phyloP scores from a whole-genome alignment of 2,329 filamentous ascomycete species.

The Trichoderma sp. region DNA sequence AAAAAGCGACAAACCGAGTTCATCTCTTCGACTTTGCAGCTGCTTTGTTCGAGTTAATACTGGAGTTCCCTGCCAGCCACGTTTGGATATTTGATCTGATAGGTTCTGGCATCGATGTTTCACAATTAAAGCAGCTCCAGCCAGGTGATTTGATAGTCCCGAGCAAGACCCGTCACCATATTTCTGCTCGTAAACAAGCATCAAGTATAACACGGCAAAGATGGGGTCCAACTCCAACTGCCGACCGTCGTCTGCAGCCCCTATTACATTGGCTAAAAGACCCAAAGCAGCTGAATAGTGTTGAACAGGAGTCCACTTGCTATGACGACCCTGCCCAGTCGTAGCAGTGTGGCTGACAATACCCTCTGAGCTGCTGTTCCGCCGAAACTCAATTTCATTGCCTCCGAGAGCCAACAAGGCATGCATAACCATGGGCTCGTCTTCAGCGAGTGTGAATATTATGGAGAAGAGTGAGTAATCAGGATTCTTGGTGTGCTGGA shows the following conservation, averaged over 20 bases:
- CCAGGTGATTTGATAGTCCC: constrained; percentile 40
- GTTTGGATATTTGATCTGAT: constrained; percentile 4
- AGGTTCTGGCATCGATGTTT: constrained; percentile 35
- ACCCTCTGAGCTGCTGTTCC: constrained; percentile 21
- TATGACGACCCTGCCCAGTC: constrained; percentile 3
- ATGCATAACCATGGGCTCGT: constrained; percentile 44
- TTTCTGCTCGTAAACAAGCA: constrained; percentile 46
- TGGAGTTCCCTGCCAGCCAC: constrained; percentile 18
- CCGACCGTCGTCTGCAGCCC: constrained; percentile 29
- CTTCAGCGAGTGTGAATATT: constrained; percentile 41
- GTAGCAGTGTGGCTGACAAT: neutral
- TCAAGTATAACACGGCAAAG: constrained; percentile 41
- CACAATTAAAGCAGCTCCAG: constrained; percentile 40
- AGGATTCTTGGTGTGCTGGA: constrained; percentile 44
- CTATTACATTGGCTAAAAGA: constrained; percentile 39
- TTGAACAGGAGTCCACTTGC: constrained; percentile 31
- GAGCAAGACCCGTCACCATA: constrained; percentile 42
- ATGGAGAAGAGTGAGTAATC: constrained; percentile 43
- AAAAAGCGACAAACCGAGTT: constrained; percentile 37
- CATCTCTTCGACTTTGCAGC: constrained; percentile 10
- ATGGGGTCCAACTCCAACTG: constrained; percentile 39
- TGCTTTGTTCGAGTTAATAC: constrained; percentile 11
- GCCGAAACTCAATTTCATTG: constrained; percentile 39
- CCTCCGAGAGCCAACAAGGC: constrained; percentile 42
- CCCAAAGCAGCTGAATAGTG: constrained; percentile 42